These are phyloP conservation scores for Oryza nivara DNA, from an alignment of 176 grass and related monocot genomes.

Conservation along the genomic window DNA sequence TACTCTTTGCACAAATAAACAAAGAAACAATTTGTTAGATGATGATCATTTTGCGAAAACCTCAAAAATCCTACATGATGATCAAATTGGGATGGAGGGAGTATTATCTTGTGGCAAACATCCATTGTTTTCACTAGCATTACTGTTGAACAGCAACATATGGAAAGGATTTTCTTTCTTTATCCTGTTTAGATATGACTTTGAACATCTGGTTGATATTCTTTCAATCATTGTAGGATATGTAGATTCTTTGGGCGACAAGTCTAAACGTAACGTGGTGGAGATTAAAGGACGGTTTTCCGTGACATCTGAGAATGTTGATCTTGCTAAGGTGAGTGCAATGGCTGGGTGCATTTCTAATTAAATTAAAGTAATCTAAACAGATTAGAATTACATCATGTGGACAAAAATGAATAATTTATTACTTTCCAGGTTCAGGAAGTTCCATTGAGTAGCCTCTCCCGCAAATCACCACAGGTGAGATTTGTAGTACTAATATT, in stretches of 20 bases:
- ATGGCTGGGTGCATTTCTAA: constrained; percentile 22
- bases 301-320: constrained; percentile 97
- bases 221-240: constrained; percentile 66
- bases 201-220: constrained; percentile 34
- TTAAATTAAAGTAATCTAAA: constrained; percentile 16
- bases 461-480: constrained; percentile 76
- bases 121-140: constrained; percentile 16
- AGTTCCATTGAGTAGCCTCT: constrained; percentile 56
- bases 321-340: constrained; percentile 88
- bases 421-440: constrained; percentile 66
- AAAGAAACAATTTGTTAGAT: too few species aligned
- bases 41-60: too few species aligned
- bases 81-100: too few species aligned
- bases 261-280: constrained; percentile 87
- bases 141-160: constrained; percentile 19
- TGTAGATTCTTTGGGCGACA: constrained; percentile 88
- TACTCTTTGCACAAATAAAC: too few species aligned
- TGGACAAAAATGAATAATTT: background rate
- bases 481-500: constrained; percentile 21
- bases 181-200: constrained; percentile 23
- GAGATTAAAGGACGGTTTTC: constrained; percentile 99
- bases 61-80: too few species aligned
- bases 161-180: background rate
- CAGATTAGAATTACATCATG: background rate
- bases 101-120: background rate